Evolutionary conservation across 768 basidiomycete species (phyloP).

Genomic region (Mycena chlorophos): DNA sequence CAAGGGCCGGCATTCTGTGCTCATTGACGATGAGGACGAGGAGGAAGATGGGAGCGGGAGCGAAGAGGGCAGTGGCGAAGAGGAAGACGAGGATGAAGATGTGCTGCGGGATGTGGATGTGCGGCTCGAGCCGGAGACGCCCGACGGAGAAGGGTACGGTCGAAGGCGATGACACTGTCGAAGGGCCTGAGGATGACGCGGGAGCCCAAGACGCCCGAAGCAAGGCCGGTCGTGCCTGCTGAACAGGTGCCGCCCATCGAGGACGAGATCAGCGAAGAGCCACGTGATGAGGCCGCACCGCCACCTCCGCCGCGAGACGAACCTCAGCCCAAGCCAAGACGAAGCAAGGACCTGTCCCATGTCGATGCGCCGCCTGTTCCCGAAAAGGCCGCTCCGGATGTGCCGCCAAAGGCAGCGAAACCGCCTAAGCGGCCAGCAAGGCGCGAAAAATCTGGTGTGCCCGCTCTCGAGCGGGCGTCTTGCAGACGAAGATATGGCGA

Average conservation of each 20-base stretch:
- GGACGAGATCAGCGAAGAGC: constrained; percentile 23
- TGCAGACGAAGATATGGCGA: constrained; percentile 54
- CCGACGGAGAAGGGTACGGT: no score
- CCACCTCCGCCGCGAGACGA: neutral
- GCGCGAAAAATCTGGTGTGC: constrained; percentile 82
- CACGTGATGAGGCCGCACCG: constrained; percentile 17
- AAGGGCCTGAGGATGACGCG: constrained; percentile 37
- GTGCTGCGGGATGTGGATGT: no score
- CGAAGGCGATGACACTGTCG: no score
- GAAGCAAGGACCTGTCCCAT: constrained; percentile 34
- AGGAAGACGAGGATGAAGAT: constrained; percentile 32
- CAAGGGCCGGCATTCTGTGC: no score
- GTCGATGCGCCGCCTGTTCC: constrained; percentile 27
- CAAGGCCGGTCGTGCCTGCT: constrained; percentile 41
- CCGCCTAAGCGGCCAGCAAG: constrained; percentile 38
- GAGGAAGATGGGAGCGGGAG: constrained; percentile 43
- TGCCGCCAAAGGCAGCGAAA: constrained; percentile 25
- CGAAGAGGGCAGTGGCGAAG: constrained; percentile 27
- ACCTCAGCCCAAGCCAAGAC: constrained; percentile 28
- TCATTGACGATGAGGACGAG: constrained; percentile 71
- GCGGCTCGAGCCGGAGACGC: constrained; percentile 65
- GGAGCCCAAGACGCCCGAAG: constrained; percentile 82
- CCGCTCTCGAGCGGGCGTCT: constrained; percentile 76
- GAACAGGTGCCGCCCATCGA: constrained; percentile 24
- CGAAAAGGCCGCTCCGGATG: constrained; percentile 17